Base-by-base conservation (phyloP, 768 basidiomycete species). In the Udeniomyces megalosporus region DNA sequence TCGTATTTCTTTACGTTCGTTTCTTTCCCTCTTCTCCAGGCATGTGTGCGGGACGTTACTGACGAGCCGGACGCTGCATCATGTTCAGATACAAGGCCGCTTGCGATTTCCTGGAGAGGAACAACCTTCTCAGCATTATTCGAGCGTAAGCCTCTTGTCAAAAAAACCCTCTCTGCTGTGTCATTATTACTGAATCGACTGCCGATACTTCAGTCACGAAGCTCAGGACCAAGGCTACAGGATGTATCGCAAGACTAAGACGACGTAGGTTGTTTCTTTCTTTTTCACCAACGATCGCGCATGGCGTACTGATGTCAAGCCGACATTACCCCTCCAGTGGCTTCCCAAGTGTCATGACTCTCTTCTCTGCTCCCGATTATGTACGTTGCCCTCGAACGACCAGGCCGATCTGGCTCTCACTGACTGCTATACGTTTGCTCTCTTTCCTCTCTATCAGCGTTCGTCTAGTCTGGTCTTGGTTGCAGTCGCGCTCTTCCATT, bases 341-440 rank as follows among this genome's bases (percentile, higher is more conserved):
- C 6, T 97, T 99, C 78, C 93, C 95, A 20, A 93, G 91, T 17
- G 92, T 99, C 62, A 97, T 99, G 91, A 97, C 93, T n/a, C 91
- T 99, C 70, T 99, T 99, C 77, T 92, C 61, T 28, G 62, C 62
- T 24, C 62, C 62, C 20, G 55, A 63, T 54, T 63, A 63, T 45
- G 54, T 60, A 24, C 50, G 58, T 50, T 15, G 32, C 17, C 24
- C 5, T 3, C 38, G 17, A 34, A 34, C 26, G 24, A 35, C 6
- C 4, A 35, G 14, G 8, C 38, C 8, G 8, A 17, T 42, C 38
- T 42, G 38, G 10, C 17, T 42, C 17, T 17, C 17, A 17, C 38
- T 42, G 8, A 8, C 17, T 42, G 38, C n/a, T n/a, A n/a, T n/a
- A n/a, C n/a, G 38, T 42, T 42, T 48, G 1, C 57, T 20, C 17